Percentiles rank a stretch among this genome's conserved stretches.
These are phyloP conservation scores for Leccinum subtestaceum DNA, from an alignment of 768 basidiomycete genomes.

Conservation along the genomic window DNA sequence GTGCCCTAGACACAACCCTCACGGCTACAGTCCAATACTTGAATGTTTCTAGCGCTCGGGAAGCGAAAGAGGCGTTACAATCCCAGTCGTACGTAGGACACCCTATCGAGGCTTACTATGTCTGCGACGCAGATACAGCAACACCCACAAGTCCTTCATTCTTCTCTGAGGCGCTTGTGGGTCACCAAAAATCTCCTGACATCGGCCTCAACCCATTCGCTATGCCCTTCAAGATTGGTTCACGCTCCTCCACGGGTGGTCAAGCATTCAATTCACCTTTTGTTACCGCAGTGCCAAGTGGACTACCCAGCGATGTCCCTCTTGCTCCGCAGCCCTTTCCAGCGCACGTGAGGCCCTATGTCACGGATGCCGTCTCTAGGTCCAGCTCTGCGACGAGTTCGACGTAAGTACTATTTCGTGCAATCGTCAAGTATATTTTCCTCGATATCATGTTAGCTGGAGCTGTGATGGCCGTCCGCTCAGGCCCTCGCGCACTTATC, in stretches of 20 bases:
- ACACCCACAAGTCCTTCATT: constrained; percentile 9
- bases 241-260: constrained; percentile 5
- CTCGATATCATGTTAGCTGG: constrained; percentile 24
- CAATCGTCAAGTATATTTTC: not conserved
- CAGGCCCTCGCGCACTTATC: constrained; percentile 14
- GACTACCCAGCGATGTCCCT: constrained; percentile 23
- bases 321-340: constrained; percentile 26
- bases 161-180: constrained; percentile 6
- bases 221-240: constrained; percentile 26
- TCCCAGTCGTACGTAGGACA: constrained; percentile 60
- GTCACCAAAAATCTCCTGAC: constrained; percentile 20
- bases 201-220: constrained; percentile 34
- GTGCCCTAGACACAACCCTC: constrained; percentile 38
- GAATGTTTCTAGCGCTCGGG: constrained; percentile 50
- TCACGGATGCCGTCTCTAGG: constrained; percentile 28
- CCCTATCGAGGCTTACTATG: constrained; percentile 38
- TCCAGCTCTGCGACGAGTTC: constrained; percentile 35
- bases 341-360: constrained; percentile 12
- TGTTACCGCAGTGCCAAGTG: constrained; percentile 6
- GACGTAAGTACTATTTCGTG: constrained; percentile 21
- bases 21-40: constrained; percentile 67
- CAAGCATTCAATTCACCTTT: constrained; percentile 8
- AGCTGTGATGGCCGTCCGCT: constrained; percentile 26
- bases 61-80: constrained; percentile 60
- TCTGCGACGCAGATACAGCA: constrained; percentile 22